These are phyloP conservation scores for Extremus antarcticus DNA, from an alignment of 495 filamentous ascomycete species.

Conservation along the genomic window DNA sequence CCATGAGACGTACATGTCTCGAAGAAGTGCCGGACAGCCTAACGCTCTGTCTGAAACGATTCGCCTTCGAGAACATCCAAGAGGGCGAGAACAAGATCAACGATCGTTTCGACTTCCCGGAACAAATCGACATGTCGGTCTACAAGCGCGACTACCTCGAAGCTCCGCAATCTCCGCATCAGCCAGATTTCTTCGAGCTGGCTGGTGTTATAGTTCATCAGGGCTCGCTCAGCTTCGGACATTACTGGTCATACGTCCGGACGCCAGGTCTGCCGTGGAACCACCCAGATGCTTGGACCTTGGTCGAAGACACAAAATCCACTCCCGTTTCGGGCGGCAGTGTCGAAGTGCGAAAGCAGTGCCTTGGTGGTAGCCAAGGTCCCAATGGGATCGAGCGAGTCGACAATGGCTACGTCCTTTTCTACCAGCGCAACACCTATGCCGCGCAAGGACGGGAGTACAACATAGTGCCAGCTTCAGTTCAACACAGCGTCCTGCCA, in stretches of 20 bases:
- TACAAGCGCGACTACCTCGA: conserved; percentile 84
- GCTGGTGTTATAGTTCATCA: conserved; percentile 88
- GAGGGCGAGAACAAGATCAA: conserved; percentile 89
- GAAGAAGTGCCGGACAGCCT: conserved; percentile 91
- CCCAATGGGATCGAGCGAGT: conserved; percentile 30
- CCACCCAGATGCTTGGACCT: conserved; percentile 56
- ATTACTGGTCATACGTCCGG: conserved; percentile 93
- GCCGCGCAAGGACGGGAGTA: not conserved
- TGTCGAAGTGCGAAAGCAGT: conserved; percentile 51
- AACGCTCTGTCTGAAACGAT: conserved; percentile 92
- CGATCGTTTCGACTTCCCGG: conserved; percentile 82
- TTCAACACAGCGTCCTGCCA: conserved; percentile 14
- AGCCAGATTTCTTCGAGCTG: conserved; percentile 74
- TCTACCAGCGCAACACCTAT: conserved; percentile 61
- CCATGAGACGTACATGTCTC: conserved; percentile 84
- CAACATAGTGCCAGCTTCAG: not conserved
- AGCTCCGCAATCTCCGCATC: conserved; percentile 41
- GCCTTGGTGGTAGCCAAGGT: conserved; percentile 62
- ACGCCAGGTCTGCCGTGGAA: conserved; percentile 51
- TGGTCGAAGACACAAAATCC: conserved; percentile 87
- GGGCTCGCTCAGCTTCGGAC: conserved; percentile 85
- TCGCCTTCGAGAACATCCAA: conserved; percentile 84
- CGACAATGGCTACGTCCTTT: conserved; percentile 83
- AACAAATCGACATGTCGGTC: conserved; percentile 73
- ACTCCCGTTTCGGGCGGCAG: conserved; percentile 58